Base-by-base conservation (phyloP, 1,139 yeast genomes). In the Saccharomycopsis phalli region DNA sequence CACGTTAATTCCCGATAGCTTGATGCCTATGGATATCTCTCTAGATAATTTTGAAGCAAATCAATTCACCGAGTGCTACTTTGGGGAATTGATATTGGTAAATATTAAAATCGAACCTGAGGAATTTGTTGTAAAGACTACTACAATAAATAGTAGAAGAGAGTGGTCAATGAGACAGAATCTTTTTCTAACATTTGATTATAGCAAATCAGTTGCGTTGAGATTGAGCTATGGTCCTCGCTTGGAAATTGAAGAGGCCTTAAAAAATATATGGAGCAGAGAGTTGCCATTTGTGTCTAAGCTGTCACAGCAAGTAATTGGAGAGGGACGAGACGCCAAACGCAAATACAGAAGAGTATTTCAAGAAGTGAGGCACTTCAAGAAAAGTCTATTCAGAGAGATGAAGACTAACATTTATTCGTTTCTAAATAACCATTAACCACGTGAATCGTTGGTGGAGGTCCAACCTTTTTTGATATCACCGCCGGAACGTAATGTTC, bases 401-500 rank as follows among this genome's bases (percentile, higher is more conserved):
- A 36, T 36, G 6, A 31, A 35, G 4, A 31, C 16, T 21, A 25
- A 20, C 5, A 31, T 37, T 7, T 17, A 19, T 16, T 18, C 17
- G 5, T 37, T 37, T 23, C 11, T 31, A 3, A 34, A 23, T 6
- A 23, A 34, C 14, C 14, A 21, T 22, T 3, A 8, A 21, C 42
- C 42, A 4, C 36, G 38, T 13, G 42, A 29, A 14, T 45, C 46
- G 23, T 39, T 43, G 4, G 40, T 39, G n/a, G 45, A 36, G 18
- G 27, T 13, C 41, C 39, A 42, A 4, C 25, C 31, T 18, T 25
- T 28, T 11, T 26, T 19, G 32, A 40, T 20, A 11, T 25, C 36
- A 29, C 21, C 4, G 11, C 22, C 20, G n/a, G 28, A n/a, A 5
- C 19, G 31, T 14, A 37, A 8, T n/a, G 3, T 4, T 5, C 48